Base-by-base conservation (phyloP, 164 flowering plant species). In the Liriodendron chinense region DNA sequence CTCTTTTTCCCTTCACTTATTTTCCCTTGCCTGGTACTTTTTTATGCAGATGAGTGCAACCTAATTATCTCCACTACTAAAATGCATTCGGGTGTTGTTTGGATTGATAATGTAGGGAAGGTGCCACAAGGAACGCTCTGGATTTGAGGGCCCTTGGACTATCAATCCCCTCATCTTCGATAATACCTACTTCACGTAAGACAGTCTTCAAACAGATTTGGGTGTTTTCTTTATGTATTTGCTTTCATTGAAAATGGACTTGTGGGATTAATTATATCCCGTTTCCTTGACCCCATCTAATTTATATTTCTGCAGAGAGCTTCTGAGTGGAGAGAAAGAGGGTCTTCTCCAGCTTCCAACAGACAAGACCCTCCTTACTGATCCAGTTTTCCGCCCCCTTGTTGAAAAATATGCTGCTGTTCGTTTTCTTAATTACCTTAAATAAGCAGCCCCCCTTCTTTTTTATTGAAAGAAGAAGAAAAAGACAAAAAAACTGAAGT, bases 101-200 rank as follows among this genome's bases (percentile, higher is more conserved):
- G 47, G 69, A 5, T 22, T 53, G 24, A 71, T 26, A 56, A 8
- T 68, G 18, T n/a, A 88, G 91, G 91, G 91, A 78, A 84, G 89
- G 69, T 88, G 91, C 82, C 91, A 88, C 77, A 87, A 82, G 75
- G 91, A 88, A 68, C 83, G 91, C 12, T 88, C 91, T 70, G 91
- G 89, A 16, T 87, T 87, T 77, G 91, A 88, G 76, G 91, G 91
- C n/a, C 73, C 89, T 9, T 88, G 91, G 91, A 88, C 91, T 20
- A 0, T 20, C 53, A 84, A 88, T 71, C 89, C 91, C 47, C 85
- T 87, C 18, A 77, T 87, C 64, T 88, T 88, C 65, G 91, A 88
- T 24, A 88, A 88, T 80, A 80, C 86, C 57, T 88, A 85, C 80
- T 88, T 88, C 83, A 87, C 65, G 91, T 87, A 73, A 74, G 76